A percentile compares a stretch with the other conserved stretches of the same genome.
phyloP scores from a whole-genome alignment of 257 asterid genomes.

The Fraxinus quadrangulata region DNA sequence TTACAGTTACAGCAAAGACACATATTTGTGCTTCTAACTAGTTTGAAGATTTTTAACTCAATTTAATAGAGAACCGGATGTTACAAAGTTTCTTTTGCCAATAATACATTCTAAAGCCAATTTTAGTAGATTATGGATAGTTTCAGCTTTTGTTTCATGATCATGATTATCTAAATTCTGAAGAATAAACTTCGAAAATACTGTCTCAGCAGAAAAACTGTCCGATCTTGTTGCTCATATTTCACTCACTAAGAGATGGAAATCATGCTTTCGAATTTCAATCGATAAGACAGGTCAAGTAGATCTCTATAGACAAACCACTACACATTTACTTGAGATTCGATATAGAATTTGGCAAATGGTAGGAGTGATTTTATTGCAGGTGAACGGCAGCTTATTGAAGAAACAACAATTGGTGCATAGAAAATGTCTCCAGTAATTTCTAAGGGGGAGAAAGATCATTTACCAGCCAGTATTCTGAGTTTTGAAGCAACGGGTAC shows the following conservation, averaged over 20 bases:
- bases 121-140: not conserved
- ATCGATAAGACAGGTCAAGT: not conserved
- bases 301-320: not conserved
- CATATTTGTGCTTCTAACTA: not conserved
- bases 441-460: conserved; percentile 12
- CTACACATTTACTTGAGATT: not conserved
- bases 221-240: not conserved
- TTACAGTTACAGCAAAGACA: not conserved
- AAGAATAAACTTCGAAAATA: not conserved
- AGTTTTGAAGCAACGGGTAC: conserved; percentile 59
- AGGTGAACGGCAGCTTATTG: not conserved
- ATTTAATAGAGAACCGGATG: not conserved
- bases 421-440: not conserved
- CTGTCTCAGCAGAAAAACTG: not conserved
- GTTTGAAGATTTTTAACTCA: not conserved
- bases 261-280: not conserved
- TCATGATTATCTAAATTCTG: not conserved
- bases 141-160: not conserved
- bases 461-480: conserved; percentile 66
- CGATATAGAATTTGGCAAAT: not conserved
- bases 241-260: not conserved
- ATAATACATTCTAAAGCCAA: not conserved
- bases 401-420: conserved; percentile 5
- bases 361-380: not conserved
- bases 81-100: not conserved